Base-by-base conservation (phyloP, 352 stramenopile species). In the Phytophthora parvispora region DNA sequence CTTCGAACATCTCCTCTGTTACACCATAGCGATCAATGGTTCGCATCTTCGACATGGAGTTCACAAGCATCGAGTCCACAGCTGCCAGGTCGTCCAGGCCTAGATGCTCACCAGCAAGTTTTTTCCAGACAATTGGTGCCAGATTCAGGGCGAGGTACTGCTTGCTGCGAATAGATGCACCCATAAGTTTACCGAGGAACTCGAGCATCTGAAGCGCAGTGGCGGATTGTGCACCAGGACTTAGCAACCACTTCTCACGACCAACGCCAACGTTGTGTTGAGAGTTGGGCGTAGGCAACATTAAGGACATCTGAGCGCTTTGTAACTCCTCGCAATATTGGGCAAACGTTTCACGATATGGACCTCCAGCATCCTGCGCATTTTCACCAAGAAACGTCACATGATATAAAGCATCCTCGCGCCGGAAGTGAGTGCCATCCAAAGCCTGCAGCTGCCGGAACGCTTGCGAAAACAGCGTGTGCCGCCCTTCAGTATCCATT, bases 151-250 rank as follows among this genome's bases (percentile, higher is more conserved):
- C 76, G n/a, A 98, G 75, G 42, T 95, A 97, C 45, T 97, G 79
- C 40, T 97, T 94, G 56, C 88, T 97, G 4, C 94, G 91, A 31
- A 98, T 83, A 6, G 76, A 80, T 18, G 91, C 83, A 0, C 94
- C 95, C 75, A 99, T 96, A 5, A 99, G 72, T 63, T 98, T 98
- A 8, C 95, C 95, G 10, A 99, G 72, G 54, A 99, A 98, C 51
- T 96, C 85, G 34, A 97, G 94, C 86, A 98, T 97, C 29, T 90
- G 84, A 20, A 90, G 69, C 18, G 83, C 54, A 32, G 74, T 89
- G 0, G 43, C 29, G n/a, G 64, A 75, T 9, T 59, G 75, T 13
- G 93, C 83, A 16, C 78, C 81, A 1, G 95, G 92, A 66, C 98
- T 97, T 51, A 98, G 50, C 13, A 98, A 69, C 83, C 93, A 99